Evolutionary conservation across 305 asterid species (phyloP), one percentile per base, ranked within the genome.

Genomic region (Withania somnifera): DNA sequence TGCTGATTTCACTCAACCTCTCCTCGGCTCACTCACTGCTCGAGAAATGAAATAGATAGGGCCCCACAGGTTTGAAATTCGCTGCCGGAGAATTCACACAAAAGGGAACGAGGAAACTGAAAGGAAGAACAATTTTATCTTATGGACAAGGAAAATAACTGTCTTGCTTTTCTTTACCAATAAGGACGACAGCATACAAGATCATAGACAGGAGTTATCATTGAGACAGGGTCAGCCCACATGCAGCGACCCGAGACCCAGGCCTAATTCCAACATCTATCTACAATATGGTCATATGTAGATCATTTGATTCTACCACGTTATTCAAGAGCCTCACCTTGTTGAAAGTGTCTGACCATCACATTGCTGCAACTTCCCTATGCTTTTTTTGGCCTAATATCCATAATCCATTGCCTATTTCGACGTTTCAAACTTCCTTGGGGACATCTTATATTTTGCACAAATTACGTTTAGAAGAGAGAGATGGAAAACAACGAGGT

Each of bases 141-240:
- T 14, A 28, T 11, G 20, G 26, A 19, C 30, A 60, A 76, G n/a
- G 42, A 50, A 79, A 79, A 50, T n/a, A 67, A 71, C 82, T 84
- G 82, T 51, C 90, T 58, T 92, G 1, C 45, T 38, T 10, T 38
- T 38, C 45, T 7, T 38, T 38, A 2, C 45, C 45, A 38, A 36
- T 87, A 95, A 0, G 98, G 97, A 76, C 86, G 95, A 86, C 93
- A 95, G 90, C 97, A 91, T 11, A 93, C 97, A 19, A 91, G 92
- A 89, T 92, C 2, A 75, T 91, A 92, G 68, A 91, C 95, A 15
- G 94, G 95, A 32, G 86, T 84, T 53, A 90, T 89, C 9, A 97
- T 91, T 47, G 90, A 85, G 83, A 92, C 84, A 52, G n/a, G n/a
- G n/a, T n/a, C 10, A 52, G 10, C 30, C 20, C 63, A 56, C 20